Evolutionary conservation across 768 basidiomycete genomes (phyloP).

Genomic region (Termitomyces sp.): DNA sequence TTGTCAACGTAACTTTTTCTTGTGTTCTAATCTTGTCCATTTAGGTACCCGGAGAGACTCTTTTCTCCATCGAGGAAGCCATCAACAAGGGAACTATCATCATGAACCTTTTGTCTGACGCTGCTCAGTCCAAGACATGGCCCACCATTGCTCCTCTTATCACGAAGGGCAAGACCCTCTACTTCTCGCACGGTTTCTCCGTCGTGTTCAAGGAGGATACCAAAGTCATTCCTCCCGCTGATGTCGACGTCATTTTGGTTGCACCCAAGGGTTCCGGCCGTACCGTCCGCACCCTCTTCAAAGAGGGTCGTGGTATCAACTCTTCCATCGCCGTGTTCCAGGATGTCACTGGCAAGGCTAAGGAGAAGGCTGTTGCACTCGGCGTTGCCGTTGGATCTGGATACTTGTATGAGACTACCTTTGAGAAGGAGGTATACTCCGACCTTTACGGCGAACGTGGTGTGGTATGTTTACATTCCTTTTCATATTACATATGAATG

Average conservation of each 20-base stretch:
- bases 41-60: constrained; percentile 93
- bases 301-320: constrained; percentile 99
- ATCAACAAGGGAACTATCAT: constrained; percentile 95
- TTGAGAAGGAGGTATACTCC: constrained; percentile 99
- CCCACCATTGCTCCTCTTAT: constrained; percentile 83
- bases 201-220: constrained; percentile 98
- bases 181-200: constrained; percentile 99
- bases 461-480: constrained; percentile 59
- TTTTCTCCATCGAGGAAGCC: constrained; percentile 98
- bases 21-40: background rate
- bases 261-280: constrained; percentile 99
- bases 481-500: background rate
- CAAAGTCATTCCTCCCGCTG: constrained; percentile 82
- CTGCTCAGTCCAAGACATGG: constrained; percentile 99
- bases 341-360: constrained; percentile 96
- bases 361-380: constrained; percentile 93
- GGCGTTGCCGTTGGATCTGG: constrained; percentile 95
- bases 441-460: constrained; percentile 99
- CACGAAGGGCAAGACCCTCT: constrained; percentile 99
- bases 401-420: constrained; percentile 98
- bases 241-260: constrained; percentile 98
- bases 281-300: constrained; percentile 99
- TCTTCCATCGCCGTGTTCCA: constrained; percentile 93
- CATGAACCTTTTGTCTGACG: constrained; percentile 99
- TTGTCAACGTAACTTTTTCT: background rate